Conservation (phyloP, 306 rosid species). For the Castanea mollissima region DNA sequence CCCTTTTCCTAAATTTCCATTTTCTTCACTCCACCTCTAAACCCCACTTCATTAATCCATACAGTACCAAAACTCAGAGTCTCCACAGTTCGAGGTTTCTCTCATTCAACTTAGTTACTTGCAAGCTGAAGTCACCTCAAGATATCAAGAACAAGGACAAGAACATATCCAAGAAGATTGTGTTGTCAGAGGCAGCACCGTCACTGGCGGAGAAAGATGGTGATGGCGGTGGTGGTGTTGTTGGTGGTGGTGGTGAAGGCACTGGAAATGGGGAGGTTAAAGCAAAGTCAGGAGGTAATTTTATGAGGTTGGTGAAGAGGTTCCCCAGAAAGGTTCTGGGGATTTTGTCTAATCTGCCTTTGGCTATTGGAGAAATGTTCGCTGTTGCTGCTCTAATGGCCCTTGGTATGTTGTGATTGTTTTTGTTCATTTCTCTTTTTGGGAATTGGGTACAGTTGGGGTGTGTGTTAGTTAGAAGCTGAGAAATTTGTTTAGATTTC, state of each 20-base stretch:
- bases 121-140: constrained; percentile 48
- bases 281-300: constrained; percentile 29
- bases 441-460: not conserved
- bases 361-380: constrained; percentile 97
- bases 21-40: constrained; percentile 36
- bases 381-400: constrained; percentile 79
- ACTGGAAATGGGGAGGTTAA: constrained; percentile 27
- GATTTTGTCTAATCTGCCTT: constrained; percentile 77
- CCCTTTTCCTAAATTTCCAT: constrained; percentile 40
- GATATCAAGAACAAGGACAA: constrained; percentile 41
- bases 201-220: constrained; percentile 49
- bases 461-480: not conserved
- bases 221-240: constrained; percentile 15
- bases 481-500: not conserved
- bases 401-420: constrained; percentile 44
- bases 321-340: constrained; percentile 54
- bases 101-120: constrained; percentile 33
- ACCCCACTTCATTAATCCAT: constrained; percentile 21
- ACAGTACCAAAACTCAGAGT: constrained; percentile 10
- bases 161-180: constrained; percentile 51
- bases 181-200: constrained; percentile 66
- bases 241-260: constrained; percentile 13
- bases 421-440: not conserved
- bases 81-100: constrained; percentile 19
- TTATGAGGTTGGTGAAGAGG: constrained; percentile 39